Evolutionary conservation across 1,284 basidiomycete genomes (phyloP).

Genomic region (Stygiomarasmius scandens): DNA sequence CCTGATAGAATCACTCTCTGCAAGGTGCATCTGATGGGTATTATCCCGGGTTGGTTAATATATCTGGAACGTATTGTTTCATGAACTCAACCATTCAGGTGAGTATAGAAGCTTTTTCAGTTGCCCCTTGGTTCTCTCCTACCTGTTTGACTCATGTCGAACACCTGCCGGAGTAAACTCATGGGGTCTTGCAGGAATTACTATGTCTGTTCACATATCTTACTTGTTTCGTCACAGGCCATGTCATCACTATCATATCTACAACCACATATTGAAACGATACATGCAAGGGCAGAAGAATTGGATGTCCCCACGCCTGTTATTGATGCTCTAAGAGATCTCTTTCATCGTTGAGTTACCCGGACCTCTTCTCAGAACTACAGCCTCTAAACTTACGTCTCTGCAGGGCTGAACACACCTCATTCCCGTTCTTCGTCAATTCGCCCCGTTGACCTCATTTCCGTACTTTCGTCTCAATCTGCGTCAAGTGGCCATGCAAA

Average conservation of each 20-base stretch:
- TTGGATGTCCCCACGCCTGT: conserved; percentile 83
- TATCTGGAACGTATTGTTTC: conserved; percentile 94
- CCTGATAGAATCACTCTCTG: not conserved
- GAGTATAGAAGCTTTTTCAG: conserved; percentile 6
- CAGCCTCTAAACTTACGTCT: not conserved
- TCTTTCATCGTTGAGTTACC: conserved; percentile 59
- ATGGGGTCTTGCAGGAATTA: not conserved
- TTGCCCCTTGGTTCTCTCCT: not conserved
- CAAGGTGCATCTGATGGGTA: conserved; percentile 39
- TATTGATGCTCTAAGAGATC: conserved; percentile 72
- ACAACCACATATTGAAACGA: conserved; percentile 70
- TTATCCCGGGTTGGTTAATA: conserved; percentile 89
- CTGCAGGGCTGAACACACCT: conserved; percentile 73
- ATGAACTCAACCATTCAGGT: conserved; percentile 94
- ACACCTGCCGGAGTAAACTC: not conserved
- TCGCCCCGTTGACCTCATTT: conserved; percentile 72
- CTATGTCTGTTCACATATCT: not conserved
- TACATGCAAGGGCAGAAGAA: conserved; percentile 73
- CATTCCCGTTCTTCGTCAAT: conserved; percentile 59
- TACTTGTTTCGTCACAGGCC: conserved; percentile 50
- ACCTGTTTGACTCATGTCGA: not conserved
- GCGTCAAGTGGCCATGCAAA: conserved; percentile 48
- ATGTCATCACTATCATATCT: conserved; percentile 82
- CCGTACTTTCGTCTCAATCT: conserved; percentile 63
- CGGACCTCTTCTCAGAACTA: conserved; percentile 14